Percentiles rank a stretch among this genome's conserved stretches.
phyloP scores from a whole-genome alignment of 805 yeast species.

The Candida ipomoeae region DNA sequence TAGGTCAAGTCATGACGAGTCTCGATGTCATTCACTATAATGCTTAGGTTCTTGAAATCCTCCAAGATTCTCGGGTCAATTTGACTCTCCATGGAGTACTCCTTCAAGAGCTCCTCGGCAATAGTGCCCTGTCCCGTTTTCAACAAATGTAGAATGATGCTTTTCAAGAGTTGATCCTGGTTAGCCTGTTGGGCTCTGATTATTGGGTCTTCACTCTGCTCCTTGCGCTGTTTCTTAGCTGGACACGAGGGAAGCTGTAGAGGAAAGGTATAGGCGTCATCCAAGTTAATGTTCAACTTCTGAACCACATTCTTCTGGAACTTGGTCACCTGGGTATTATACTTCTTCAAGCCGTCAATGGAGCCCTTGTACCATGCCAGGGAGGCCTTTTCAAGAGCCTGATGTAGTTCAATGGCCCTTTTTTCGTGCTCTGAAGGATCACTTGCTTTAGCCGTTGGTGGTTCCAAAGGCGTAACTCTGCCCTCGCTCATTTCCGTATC shows the following conservation, averaged over 20 bases:
- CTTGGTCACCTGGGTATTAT: constrained; percentile 32
- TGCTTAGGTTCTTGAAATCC: constrained; percentile 27
- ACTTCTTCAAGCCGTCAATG: constrained; percentile 29
- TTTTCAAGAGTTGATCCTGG: constrained; percentile 30
- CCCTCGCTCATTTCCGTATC: not conserved
- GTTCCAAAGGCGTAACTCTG: not conserved
- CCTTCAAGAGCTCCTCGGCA: constrained; percentile 27
- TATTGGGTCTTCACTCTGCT: not conserved
- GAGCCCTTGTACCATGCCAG: constrained; percentile 34
- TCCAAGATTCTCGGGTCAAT: constrained; percentile 24
- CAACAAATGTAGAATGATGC: constrained; percentile 36
- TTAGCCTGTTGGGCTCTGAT: constrained; percentile 20
- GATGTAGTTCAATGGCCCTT: not conserved
- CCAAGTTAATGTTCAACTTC: constrained; percentile 26
- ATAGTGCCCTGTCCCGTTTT: constrained; percentile 39
- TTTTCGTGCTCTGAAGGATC: not conserved
- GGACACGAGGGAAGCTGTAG: constrained; percentile 30
- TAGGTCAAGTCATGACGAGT: constrained; percentile 28
- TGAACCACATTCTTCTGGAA: constrained; percentile 30
- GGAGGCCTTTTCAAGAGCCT: constrained; percentile 17
- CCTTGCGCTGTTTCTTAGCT: constrained; percentile 2
- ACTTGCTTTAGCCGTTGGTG: not conserved
- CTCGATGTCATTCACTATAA: constrained; percentile 32
- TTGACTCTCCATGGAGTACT: constrained; percentile 17
- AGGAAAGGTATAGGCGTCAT: constrained; percentile 40